Evolutionary conservation across 2,329 filamentous ascomycete genomes (phyloP).

Genomic region (Phaeosphaeria sp.): DNA sequence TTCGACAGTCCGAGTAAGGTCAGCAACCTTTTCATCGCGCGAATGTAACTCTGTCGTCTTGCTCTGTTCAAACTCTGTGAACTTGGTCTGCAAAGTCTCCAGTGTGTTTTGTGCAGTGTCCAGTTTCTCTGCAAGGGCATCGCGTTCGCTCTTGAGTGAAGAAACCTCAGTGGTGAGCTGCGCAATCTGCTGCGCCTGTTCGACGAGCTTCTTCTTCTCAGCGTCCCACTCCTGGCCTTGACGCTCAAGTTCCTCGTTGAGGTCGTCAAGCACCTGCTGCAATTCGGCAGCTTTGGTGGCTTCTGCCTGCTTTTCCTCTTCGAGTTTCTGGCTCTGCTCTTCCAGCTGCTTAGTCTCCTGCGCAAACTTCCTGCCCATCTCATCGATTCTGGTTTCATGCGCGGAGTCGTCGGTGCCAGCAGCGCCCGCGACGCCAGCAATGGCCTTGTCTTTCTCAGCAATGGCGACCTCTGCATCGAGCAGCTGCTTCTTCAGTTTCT

Average conservation of each 20-base stretch:
- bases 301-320: conserved; percentile 41
- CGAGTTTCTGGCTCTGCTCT: conserved; percentile 38
- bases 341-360: conserved; percentile 41
- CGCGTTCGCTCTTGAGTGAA: conserved; percentile 32
- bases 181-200: conserved; percentile 39
- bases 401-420: conserved; percentile 23
- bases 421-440: conserved; percentile 26
- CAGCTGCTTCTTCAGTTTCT: conserved; percentile 40
- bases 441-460: conserved; percentile 39
- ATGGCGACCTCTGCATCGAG: conserved; percentile 39
- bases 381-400: conserved; percentile 36
- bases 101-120: conserved; percentile 30
- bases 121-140: conserved; percentile 29
- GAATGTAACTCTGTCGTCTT: conserved; percentile 32
- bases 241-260: conserved; percentile 44
- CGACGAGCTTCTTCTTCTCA: conserved; percentile 44
- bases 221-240: conserved; percentile 45
- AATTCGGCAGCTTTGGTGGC: conserved; percentile 41
- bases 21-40: conserved; percentile 38
- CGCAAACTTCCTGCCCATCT: conserved; percentile 46
- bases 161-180: conserved; percentile 31
- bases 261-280: conserved; percentile 43
- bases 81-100: conserved; percentile 35
- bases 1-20: conserved; percentile 34
- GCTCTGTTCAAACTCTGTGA: conserved; percentile 35